phyloP scores from a whole-genome alignment of 2,329 filamentous ascomycete genomes.

The Lasiodiplodia sp. region DNA sequence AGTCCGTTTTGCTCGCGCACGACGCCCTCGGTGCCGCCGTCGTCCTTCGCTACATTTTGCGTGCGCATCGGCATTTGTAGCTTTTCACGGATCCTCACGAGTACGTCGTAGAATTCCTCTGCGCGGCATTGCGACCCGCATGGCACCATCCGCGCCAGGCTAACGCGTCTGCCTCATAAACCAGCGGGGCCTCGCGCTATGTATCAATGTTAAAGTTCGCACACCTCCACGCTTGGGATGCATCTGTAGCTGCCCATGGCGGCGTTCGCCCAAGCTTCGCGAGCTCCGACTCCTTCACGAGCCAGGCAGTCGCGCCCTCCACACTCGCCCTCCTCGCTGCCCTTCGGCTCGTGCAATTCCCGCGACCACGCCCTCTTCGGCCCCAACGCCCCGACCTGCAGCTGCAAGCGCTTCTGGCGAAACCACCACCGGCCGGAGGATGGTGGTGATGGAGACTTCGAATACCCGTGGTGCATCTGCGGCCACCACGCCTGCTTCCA shows the following conservation, averaged over 20 bases:
- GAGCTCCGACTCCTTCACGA: conserved; percentile 34
- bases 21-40: background rate
- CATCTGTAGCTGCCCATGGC: conserved; percentile 44
- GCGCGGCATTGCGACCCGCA: conserved; percentile 16
- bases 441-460: conserved; percentile 41
- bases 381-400: conserved; percentile 55
- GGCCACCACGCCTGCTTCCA: conserved; percentile 67
- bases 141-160: conserved; percentile 3
- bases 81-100: conserved; percentile 13
- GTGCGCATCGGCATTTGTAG: conserved; percentile 1
- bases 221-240: conserved; percentile 27
- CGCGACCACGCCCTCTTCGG: conserved; percentile 54
- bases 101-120: conserved; percentile 7
- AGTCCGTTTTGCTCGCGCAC: background rate
- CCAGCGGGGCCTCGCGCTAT: conserved; percentile 10
- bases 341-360: conserved; percentile 62
- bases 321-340: conserved; percentile 42
- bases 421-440: conserved; percentile 37
- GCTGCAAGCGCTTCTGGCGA: conserved; percentile 62
- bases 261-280: conserved; percentile 40
- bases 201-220: conserved; percentile 19
- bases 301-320: conserved; percentile 24
- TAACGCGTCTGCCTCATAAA: conserved; percentile 2
- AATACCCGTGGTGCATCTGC: conserved; percentile 59
- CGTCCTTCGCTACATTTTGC: background rate